These are phyloP conservation scores for Fusarium mundagurra DNA, from an alignment of 2,329 filamentous ascomycete species.

Conservation along the genomic window DNA sequence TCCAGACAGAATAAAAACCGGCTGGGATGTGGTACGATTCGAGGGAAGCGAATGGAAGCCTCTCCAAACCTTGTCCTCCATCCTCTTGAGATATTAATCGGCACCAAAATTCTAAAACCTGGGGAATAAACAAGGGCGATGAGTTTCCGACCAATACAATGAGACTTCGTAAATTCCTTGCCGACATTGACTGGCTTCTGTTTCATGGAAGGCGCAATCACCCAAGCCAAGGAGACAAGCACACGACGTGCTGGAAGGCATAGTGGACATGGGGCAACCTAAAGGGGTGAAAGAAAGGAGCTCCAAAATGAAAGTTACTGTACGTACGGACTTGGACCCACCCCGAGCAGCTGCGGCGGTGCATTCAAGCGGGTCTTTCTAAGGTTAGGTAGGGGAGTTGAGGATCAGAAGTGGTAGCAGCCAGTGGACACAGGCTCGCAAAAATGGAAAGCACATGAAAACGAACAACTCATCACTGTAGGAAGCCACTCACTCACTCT, in stretches of 20 bases:
- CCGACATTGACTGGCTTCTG: background rate
- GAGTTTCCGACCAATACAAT: slow-evolving; percentile 8
- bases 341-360: slow-evolving; percentile 19
- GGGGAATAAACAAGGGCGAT: slow-evolving; percentile 20
- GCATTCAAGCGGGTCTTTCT: slow-evolving; percentile 19
- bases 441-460: slow-evolving; percentile 36
- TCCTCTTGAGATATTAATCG: background rate
- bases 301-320: slow-evolving; percentile 19
- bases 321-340: slow-evolving; percentile 19
- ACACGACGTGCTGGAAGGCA: slow-evolving; percentile 1
- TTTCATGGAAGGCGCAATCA: background rate
- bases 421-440: slow-evolving; percentile 18
- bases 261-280: slow-evolving; percentile 3
- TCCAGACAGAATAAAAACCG: slow-evolving; percentile 11
- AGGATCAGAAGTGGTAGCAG: background rate
- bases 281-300: slow-evolving; percentile 21
- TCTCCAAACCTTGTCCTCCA: slow-evolving; percentile 7
- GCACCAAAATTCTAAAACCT: slow-evolving; percentile 20
- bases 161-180: slow-evolving; percentile 6
- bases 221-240: slow-evolving; percentile 11
- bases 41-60: slow-evolving; percentile 19
- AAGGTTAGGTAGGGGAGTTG: background rate
- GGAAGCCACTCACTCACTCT: slow-evolving; percentile 19
- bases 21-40: slow-evolving; percentile 23
- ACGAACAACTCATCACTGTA: slow-evolving; percentile 30